Base-by-base conservation (phyloP, 805 yeast species). In the Saccharomycopsis sp. region DNA sequence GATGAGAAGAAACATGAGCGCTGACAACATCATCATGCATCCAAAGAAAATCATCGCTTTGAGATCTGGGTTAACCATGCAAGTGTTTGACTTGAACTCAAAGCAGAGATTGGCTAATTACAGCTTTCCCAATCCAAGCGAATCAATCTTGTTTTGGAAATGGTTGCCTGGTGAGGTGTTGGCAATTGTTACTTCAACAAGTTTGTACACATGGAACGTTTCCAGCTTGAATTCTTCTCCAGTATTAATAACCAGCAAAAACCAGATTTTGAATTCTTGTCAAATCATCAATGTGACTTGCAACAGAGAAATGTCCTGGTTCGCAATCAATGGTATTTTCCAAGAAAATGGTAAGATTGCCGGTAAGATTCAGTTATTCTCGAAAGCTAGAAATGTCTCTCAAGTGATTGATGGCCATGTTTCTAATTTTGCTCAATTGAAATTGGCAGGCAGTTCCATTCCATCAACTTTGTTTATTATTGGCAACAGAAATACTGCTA, bases 331-430 rank as follows among this genome's bases (percentile, higher is more conserved):
- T 48, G 99, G 98, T 53, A 87, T 92, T 55, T 80, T 94, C 25
- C 96, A 87, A 63, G 95, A 86, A 57, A 80, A 81, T 52, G 94
- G 94, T 50, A 77, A 94, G 54, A 85, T 92, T 52, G 96, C 86
- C 25, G 99, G 99, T 58, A 94, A 85, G 63, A 83, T 89, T 59
- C 99, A 92, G 67, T 75, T 92, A 48, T 92, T 68, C 64, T 82
- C 95, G 46, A 82, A 80, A 59, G 76, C 80, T 40, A 79, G 97
- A 64, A 82, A 83, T 57, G 84, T 89, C 30, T 88, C 96, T 10
- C 99, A 92, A 65, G 88, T 95, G 16, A 85, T 92, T 53, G 97
- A 92, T 57, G 98, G 98, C 54, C 98, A 92, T 62, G 97, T 94
- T 42, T 92, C 95, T 45, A 76, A 77, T 31, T 92, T 92, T 64